Evolutionary conservation across 1,284 basidiomycete species (phyloP), one percentile per base, ranked within the genome.

Genomic region (Rhodotorula sp.): DNA sequence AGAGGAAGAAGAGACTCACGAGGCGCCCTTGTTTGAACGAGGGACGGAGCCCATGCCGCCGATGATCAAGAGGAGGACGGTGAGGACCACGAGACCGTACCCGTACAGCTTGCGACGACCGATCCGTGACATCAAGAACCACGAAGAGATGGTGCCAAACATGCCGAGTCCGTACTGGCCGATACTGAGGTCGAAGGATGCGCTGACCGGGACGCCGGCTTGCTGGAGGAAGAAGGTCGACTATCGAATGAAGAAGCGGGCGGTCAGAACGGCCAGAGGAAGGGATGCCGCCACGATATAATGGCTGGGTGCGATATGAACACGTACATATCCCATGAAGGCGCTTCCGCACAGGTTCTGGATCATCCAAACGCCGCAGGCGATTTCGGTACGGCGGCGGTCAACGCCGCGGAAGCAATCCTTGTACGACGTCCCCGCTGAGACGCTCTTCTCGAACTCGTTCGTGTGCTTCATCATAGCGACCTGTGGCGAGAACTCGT

Each of bases 71-170:
- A 86, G 80, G 31, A 83, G 79, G 70, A 81, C 70, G 62, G 79
- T 79, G 69, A 84, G 81, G 52, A 80, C 77, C 68, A 78, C 78
- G 31, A 85, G 81, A 54, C 85, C 85, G 61, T 71, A 78, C 63
- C 84, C 78, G 80, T 84, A 85, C 55, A 85, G 76, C 2, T 79
- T 78, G n/a, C 84, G 81, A 38, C 84, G 81, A 28, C 83, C 83
- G 62, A 80, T 68, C 50, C 73, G 70, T 23, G 68, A 69, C 75
- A 84, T 80, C 79, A 83, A 80, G 70, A 82, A 79, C 82, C 82
- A 84, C 4, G 78, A 80, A 50, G 78, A 72, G 69, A 83, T 73
- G 2, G 81, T 82, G 52, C 83, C 83, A 66, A 81, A 70, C 52
- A 81, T 75, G 47, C 77, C 81, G 67, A 82, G 78, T 16, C 77